Percentiles rank a stretch among this genome's conserved stretches.
Conservation (phyloP, 192 early-diverging fungal species). For the Pilaira anomala region DNA sequence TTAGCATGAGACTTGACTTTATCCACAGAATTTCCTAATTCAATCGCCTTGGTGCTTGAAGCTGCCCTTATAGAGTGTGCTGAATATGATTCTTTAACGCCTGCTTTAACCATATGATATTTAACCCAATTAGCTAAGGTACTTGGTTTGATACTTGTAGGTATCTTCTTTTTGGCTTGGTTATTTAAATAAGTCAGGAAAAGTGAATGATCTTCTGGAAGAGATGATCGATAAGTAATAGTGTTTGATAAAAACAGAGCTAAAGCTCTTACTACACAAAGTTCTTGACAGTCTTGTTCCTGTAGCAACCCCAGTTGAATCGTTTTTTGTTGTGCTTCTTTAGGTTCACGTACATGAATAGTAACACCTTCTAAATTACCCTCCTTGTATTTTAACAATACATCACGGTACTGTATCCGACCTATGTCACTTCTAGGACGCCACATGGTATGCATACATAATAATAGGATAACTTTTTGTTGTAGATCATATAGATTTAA, state of each 20-base stretch:
- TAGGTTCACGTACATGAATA: not conserved
- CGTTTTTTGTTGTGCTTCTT: slow-evolving; percentile 5
- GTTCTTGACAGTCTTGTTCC: not conserved
- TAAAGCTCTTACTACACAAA: not conserved
- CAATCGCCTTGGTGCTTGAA: not conserved
- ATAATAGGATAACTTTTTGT: not conserved
- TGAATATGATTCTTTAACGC: not conserved
- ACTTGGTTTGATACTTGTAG: not conserved
- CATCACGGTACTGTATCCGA: slow-evolving; percentile 9
- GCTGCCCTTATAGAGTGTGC: not conserved
- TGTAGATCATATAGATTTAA: not conserved
- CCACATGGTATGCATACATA: slow-evolving; percentile 17
- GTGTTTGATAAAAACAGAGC: not conserved
- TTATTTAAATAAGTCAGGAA: not conserved
- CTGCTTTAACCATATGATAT: not conserved
- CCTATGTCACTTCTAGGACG: slow-evolving; percentile 8
- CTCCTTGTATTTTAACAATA: not conserved
- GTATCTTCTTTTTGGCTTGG: not conserved
- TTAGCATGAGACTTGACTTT: not conserved
- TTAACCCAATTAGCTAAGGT: not conserved
- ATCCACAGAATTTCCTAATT: not conserved
- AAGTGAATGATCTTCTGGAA: not conserved
- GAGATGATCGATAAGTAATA: not conserved
- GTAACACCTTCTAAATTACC: not conserved
- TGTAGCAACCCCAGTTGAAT: not conserved